A percentile compares a stretch with the other conserved stretches of the same genome.
phyloP scores from a whole-genome alignment of 176 grass and related monocot genomes.

The Carex cristatella region DNA sequence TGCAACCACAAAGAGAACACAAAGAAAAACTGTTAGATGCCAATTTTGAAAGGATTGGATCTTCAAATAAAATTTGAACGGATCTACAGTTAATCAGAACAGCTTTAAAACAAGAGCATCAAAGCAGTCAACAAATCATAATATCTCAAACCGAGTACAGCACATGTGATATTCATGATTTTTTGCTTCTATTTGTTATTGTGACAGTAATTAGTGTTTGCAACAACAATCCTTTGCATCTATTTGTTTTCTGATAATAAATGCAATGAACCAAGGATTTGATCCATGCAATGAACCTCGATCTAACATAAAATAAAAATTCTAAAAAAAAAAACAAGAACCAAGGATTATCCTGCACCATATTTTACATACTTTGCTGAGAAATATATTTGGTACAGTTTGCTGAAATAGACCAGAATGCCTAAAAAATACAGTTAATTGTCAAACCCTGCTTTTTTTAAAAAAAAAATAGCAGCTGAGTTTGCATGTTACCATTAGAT shows the following conservation, averaged over 20 bases:
- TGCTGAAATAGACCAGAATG: too few species aligned
- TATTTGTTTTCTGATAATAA: not conserved
- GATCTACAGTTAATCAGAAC: not conserved
- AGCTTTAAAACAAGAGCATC: not conserved
- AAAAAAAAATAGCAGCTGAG: too few species aligned
- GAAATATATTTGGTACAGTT: too few species aligned
- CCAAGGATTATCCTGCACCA: too few species aligned
- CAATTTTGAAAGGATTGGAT: not conserved
- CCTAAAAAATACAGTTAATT: too few species aligned
- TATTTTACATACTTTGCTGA: too few species aligned
- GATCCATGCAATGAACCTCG: not conserved
- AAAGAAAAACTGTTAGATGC: not conserved
- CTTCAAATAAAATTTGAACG: not conserved
- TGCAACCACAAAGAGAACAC: not conserved
- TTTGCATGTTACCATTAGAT: too few species aligned
- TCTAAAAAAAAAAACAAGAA: too few species aligned
- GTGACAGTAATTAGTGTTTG: too few species aligned
- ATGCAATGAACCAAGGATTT: not conserved
- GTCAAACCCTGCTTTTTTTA: too few species aligned
- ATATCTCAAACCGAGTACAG: not conserved
- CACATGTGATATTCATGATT: not conserved
- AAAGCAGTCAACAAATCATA: constrained; percentile 12
- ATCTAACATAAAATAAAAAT: too few species aligned
- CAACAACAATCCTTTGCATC: not conserved
- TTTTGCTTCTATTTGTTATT: not conserved